phyloP scores from a whole-genome alignment of 768 basidiomycete genomes.

The Trametes elegans region DNA sequence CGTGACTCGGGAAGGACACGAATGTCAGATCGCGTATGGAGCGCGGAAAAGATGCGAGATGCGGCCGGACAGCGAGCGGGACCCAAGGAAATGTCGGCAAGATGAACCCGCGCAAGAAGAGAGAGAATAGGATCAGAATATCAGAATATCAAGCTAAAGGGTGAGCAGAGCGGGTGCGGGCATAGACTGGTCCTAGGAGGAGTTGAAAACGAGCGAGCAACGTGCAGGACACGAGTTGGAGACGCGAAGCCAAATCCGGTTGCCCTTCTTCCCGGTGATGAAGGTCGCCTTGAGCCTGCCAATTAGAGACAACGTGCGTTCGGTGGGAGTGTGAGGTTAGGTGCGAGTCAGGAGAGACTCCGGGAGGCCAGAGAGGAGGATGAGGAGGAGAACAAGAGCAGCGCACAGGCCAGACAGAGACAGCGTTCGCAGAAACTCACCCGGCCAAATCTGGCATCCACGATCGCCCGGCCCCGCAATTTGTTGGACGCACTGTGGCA shows the following conservation, averaged over 20 bases:
- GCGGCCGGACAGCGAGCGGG: not conserved
- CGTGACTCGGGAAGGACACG: constrained; percentile 16
- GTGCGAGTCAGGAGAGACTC: not conserved
- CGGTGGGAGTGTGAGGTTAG: not conserved
- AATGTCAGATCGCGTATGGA: constrained; percentile 17
- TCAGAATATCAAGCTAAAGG: constrained; percentile 17
- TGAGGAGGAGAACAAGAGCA: not conserved
- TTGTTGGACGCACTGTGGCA: not conserved
- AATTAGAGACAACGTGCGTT: constrained; percentile 5
- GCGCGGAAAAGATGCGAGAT: constrained; percentile 12
- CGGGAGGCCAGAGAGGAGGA: not conserved
- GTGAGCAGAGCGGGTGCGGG: constrained; percentile 1
- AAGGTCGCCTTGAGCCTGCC: constrained; percentile 12
- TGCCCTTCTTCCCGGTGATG: constrained; percentile 13
- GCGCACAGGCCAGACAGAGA: not conserved
- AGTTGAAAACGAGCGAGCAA: constrained; percentile 52
- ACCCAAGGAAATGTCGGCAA: constrained; percentile 14
- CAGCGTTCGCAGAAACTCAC: not conserved
- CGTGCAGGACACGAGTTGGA: constrained; percentile 76
- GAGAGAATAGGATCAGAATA: constrained; percentile 16
- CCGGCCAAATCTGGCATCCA: too few species aligned
- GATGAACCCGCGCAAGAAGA: constrained; percentile 13
- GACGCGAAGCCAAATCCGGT: constrained; percentile 27
- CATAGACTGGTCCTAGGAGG: constrained; percentile 16
- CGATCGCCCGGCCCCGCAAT: not conserved